Percentiles rank a stretch among this genome's conserved stretches.
These are phyloP conservation scores for Wickerhamiella cacticola DNA, from an alignment of 805 yeast species.

Conservation along the genomic window DNA sequence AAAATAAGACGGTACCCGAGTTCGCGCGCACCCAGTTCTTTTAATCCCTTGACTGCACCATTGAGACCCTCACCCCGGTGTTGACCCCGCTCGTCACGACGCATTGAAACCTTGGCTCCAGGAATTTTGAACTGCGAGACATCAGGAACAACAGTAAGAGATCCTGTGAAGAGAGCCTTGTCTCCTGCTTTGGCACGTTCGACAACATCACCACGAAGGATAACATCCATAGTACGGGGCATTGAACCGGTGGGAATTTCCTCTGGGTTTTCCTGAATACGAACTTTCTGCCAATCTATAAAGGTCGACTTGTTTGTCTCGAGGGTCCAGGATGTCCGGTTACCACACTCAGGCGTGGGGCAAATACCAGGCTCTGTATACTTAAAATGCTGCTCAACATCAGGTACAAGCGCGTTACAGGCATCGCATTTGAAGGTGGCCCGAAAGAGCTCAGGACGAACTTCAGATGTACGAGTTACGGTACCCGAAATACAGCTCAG, in stretches of 20 bases:
- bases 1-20: constrained; percentile 85
- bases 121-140: constrained; percentile 89
- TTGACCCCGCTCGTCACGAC: constrained; percentile 50
- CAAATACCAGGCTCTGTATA: constrained; percentile 93
- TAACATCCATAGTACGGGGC: constrained; percentile 94
- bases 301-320: constrained; percentile 75
- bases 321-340: constrained; percentile 75
- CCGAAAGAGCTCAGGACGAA: constrained; percentile 80
- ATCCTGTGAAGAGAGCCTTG: constrained; percentile 84
- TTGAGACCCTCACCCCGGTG: constrained; percentile 57
- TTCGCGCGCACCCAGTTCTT: constrained; percentile 86
- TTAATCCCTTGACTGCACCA: constrained; percentile 81
- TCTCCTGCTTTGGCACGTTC: constrained; percentile 97
- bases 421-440: constrained; percentile 83
- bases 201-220: constrained; percentile 84
- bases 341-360: constrained; percentile 75
- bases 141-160: constrained; percentile 91
- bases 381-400: constrained; percentile 83
- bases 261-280: constrained; percentile 90
- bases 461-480: constrained; percentile 91
- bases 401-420: constrained; percentile 74
- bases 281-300: constrained; percentile 91
- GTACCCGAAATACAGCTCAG: constrained; percentile 83
- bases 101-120: constrained; percentile 78
- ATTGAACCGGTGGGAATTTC: constrained; percentile 97